Evolutionary conservation across 257 asterid genomes (phyloP), one percentile per base, ranked within the genome.

Genomic region (Nicotiana tomentosiformis): DNA sequence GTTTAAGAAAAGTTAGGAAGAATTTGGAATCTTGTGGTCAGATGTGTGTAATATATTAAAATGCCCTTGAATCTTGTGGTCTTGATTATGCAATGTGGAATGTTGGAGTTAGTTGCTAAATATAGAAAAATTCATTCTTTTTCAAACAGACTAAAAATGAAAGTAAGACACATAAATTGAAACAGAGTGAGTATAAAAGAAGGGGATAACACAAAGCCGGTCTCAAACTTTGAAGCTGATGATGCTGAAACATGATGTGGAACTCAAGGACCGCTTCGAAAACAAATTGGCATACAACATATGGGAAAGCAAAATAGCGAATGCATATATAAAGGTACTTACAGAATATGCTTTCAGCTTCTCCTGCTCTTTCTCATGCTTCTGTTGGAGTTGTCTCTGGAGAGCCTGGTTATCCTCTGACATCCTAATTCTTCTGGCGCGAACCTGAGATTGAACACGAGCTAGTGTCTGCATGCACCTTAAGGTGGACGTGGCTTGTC

Each of bases 391-490:
- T 83, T 94, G 99, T 79, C 93, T 83, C 86, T 90, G 97, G 68
- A 94, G 80, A 77, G 93, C 88, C 66, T 89, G 85, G 60, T 90
- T 92, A 79, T 89, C 94, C 86, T 93, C 97, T 0, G 93, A 83
- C 90, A 89, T 84, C 87, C 91, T 88, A 64, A 77, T 77, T 85
- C 98, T 90, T 81, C 96, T 85, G 0, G 86, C 91, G 29, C 93
- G 97, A 82, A 93, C 83, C 87, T 95, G 93, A 17, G 91, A 89
- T 51, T 93, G 98, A 32, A 95, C 87, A 37, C 86, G 97, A 80
- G 93, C 90, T 83, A 93, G 61, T 0, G 95, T 90, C 89, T 93
- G 98, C 97, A 95, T 90, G 84, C 93, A 87, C 84, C 84, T 86
- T 83, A 92, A 83, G 76, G 94, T 90, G 62, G 91, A 88, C 46